A percentile compares a stretch with the other conserved stretches of the same genome.
Conservation (phyloP, 2,329 filamentous ascomycete genomes). For the Pseudocercospora macadamiae region DNA sequence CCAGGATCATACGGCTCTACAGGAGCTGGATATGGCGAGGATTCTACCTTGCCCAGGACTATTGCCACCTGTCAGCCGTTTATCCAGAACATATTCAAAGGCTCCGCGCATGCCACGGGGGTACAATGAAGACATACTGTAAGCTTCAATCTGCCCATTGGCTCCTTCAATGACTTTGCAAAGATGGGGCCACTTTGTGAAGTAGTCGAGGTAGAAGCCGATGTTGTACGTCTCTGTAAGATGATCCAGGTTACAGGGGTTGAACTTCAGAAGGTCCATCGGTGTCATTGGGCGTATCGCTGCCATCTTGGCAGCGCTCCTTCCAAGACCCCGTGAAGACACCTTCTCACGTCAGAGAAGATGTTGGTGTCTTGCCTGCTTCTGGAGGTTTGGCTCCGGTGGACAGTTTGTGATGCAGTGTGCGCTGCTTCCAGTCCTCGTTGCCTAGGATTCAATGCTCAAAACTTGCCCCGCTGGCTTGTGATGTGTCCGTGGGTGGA, state of each 20-base stretch:
- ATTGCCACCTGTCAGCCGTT: neutral
- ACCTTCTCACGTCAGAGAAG: no score
- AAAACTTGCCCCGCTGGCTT: no score
- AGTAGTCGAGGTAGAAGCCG: slow-evolving; percentile 92
- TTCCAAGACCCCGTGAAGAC: no score
- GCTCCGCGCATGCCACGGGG: no score
- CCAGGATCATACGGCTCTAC: slow-evolving; percentile 70
- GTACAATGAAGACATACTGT: slow-evolving; percentile 68
- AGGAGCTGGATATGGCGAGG: slow-evolving; percentile 71
- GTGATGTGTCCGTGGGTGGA: no score
- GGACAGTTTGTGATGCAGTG: no score
- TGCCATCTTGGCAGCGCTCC: slow-evolving; percentile 21
- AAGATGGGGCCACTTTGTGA: slow-evolving; percentile 91
- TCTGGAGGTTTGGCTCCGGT: no score
- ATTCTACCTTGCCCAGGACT: slow-evolving; percentile 98
- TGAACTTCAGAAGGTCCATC: slow-evolving; percentile 83
- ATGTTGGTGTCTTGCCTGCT: no score
- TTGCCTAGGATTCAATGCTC: no score
- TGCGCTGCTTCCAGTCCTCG: no score
- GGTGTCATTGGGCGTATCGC: slow-evolving; percentile 81
- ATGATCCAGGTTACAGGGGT: slow-evolving; percentile 92
- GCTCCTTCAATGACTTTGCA: slow-evolving; percentile 90
- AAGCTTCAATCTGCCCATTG: slow-evolving; percentile 87
- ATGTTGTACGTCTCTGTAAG: slow-evolving; percentile 98
- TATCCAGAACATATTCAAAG: neutral